A percentile compares a stretch with the other conserved stretches of the same genome.
Evolutionary conservation across 1,139 yeast genomes (phyloP).

Genomic region (Candida gigantensis): DNA sequence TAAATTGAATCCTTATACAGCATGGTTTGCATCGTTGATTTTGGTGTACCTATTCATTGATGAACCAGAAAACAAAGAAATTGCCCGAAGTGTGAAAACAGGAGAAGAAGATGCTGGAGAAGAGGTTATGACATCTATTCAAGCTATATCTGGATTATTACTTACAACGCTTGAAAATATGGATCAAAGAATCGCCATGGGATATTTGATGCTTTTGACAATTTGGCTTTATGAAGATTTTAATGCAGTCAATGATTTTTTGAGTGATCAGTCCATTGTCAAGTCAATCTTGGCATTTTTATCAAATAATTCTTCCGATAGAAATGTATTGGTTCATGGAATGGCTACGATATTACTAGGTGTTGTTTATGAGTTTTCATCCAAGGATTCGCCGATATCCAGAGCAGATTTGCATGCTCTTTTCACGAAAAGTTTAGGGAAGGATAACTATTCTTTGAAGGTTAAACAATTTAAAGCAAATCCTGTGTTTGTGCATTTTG

Average conservation of each 20-base stretch:
- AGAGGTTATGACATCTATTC: constrained; percentile 73
- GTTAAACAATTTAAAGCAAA: constrained; percentile 72
- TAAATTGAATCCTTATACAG: constrained; percentile 78
- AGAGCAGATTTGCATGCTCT: constrained; percentile 64
- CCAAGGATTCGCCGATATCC: constrained; percentile 67
- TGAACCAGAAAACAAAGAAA: constrained; percentile 53
- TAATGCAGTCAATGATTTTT: constrained; percentile 72
- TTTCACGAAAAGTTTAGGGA: constrained; percentile 70
- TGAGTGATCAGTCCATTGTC: constrained; percentile 64
- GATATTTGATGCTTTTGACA: constrained; percentile 74
- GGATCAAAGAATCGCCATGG: constrained; percentile 78
- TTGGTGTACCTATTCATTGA: constrained; percentile 64
- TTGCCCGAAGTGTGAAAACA: constrained; percentile 56
- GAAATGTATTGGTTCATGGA: constrained; percentile 68
- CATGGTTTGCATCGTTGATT: constrained; percentile 81
- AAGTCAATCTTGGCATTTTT: constrained; percentile 70
- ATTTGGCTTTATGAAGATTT: constrained; percentile 81
- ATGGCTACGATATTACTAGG: constrained; percentile 75
- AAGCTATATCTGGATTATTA: constrained; percentile 76
- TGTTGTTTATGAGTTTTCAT: constrained; percentile 77
- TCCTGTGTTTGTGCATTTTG: constrained; percentile 54
- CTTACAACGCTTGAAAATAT: constrained; percentile 61
- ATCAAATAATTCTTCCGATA: constrained; percentile 60
- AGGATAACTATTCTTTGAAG: constrained; percentile 74
- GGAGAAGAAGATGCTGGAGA: constrained; percentile 72